These are phyloP conservation scores for Phyllosticta paracitricarpa DNA, from an alignment of 2,329 filamentous ascomycete genomes.

Conservation along the genomic window DNA sequence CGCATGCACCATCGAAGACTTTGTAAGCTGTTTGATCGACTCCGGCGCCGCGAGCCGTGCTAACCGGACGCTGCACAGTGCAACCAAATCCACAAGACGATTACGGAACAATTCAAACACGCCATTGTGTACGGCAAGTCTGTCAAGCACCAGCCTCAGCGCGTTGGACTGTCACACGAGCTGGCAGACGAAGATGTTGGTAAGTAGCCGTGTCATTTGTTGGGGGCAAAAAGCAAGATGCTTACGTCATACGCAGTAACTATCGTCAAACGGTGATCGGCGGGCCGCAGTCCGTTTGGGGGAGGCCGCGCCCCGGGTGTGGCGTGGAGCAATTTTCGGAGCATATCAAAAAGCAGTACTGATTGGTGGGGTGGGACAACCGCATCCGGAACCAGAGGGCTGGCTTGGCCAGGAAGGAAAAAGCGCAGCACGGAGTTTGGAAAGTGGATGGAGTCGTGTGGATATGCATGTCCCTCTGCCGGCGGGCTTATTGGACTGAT, in stretches of 20 bases:
- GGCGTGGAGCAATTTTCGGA: conserved; percentile 11
- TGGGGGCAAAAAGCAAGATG: background rate
- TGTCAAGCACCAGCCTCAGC: conserved; percentile 96
- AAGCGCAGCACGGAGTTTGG: conserved; percentile 1
- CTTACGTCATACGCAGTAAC: conserved; percentile 28
- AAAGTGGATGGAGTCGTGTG: conserved; percentile 6
- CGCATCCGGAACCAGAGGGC: background rate
- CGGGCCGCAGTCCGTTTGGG: background rate
- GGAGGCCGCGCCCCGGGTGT: conserved; percentile 6
- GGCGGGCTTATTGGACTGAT: conserved; percentile 10
- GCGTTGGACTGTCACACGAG: conserved; percentile 84
- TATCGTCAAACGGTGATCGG: conserved; percentile 31
- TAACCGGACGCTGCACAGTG: conserved; percentile 50
- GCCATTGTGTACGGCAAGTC: conserved; percentile 96
- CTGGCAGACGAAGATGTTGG: conserved; percentile 95
- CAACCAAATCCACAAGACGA: conserved; percentile 92
- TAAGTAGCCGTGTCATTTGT: conserved; percentile 36
- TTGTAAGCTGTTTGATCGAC: conserved; percentile 53
- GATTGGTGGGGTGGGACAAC: conserved; percentile 7
- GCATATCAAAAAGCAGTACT: conserved; percentile 10
- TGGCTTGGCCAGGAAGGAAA: background rate
- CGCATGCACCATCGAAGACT: conserved; percentile 88
- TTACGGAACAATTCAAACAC: conserved; percentile 89
- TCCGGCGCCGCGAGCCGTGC: conserved; percentile 15
- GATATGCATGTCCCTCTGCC: conserved; percentile 7